Percentiles rank a stretch among this genome's conserved stretches.
These are phyloP conservation scores for Davidsoniella eucalypti DNA, from an alignment of 2,329 filamentous ascomycete genomes.

Conservation along the genomic window DNA sequence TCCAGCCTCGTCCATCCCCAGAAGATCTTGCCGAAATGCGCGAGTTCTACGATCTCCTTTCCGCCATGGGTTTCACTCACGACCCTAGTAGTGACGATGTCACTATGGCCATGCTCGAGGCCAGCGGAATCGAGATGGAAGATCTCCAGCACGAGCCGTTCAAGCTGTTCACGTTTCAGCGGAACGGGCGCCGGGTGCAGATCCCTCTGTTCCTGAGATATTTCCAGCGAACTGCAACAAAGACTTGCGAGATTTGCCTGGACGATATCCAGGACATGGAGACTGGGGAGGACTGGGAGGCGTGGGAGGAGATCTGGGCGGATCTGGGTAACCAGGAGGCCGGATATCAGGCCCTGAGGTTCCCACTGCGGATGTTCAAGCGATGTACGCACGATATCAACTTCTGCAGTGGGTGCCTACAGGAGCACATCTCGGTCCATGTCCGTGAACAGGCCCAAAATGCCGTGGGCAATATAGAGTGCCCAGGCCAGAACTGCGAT, in stretches of 20 bases:
- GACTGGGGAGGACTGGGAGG: not conserved
- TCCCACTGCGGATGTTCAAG: not conserved
- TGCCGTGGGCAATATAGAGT: not conserved
- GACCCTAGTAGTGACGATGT: no score
- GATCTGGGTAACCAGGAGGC: not conserved
- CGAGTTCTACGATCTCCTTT: no score
- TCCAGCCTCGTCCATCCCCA: no score
- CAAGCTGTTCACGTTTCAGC: not conserved
- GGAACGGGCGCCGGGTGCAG: not conserved
- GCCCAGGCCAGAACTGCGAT: not conserved
- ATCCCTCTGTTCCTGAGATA: slow-evolving; percentile 4
- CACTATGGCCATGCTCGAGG: no score
- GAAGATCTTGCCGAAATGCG: no score
- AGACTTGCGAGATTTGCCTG: slow-evolving; percentile 1
- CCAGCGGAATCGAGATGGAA: no score
- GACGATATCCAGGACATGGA: slow-evolving; percentile 3
- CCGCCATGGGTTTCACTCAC: no score
- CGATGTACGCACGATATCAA: not conserved
- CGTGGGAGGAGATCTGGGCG: not conserved
- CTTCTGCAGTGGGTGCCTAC: slow-evolving; percentile 4
- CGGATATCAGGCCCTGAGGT: not conserved
- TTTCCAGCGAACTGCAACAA: not conserved
- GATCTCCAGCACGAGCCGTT: no score
- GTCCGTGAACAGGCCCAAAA: not conserved
- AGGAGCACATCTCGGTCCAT: not conserved